Base-by-base conservation (phyloP, 2,329 filamentous ascomycete genomes). In the Xylaria sp. region DNA sequence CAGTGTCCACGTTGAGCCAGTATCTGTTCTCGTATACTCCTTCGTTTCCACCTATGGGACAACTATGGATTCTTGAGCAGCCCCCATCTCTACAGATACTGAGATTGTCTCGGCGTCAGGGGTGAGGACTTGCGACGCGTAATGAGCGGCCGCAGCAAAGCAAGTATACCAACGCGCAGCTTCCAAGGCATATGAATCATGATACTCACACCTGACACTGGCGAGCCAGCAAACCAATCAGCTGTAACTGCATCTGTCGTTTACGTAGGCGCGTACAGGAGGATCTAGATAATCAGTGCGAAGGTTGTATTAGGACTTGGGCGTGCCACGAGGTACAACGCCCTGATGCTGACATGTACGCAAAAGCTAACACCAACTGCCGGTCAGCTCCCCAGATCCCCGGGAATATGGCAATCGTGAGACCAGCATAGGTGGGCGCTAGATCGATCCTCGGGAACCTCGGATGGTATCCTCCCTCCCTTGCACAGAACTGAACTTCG, bases 321-420 rank as follows among this genome's bases (percentile, higher is more conserved):
- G 56, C 28, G 56, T 67, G 51, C 46, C 39, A 64, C 67, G 63
- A 64, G 64, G 55, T 64, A 60, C 52, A 63, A 18, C 39, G 48
- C 37, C 44, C 58, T 41, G 39, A 55, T 57, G 67, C 67, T 69
- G 48, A 69, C 64, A 66, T 69, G 67, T 64, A 67, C 67, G 64
- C 55, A 66, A 66, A 61, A 61, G 51, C 64, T 67, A 56, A 64
- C 64, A 61, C 67, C 50, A 69, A 67, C 67, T 67, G 67, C 67
- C 67, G 67, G 60, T 67, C 63, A 67, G 64, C 64, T 59, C 67
- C 63, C 67, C 67, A 67, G 59, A 69, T 69, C 59, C 64, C 64
- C 67, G 64, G 67, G 59, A 67, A 67, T 61, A 67, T 63, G 54
- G 46, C 58, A 63, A 59, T 50, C 23, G 64, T 63, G 60, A 64